These are phyloP conservation scores for Tricholoma terreum DNA, from an alignment of 768 basidiomycete species.

Conservation along the genomic window DNA sequence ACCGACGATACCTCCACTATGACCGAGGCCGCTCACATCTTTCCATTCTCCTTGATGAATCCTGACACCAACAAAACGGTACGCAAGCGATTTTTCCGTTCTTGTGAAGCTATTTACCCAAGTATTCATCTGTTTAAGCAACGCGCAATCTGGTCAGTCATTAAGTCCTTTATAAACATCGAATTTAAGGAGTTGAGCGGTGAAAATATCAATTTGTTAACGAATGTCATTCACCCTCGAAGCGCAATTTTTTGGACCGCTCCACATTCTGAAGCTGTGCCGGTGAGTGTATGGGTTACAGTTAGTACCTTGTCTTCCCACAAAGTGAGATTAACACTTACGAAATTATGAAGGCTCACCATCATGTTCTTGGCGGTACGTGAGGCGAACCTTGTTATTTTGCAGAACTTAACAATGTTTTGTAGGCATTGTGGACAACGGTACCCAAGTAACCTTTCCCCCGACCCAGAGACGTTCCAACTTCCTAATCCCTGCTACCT, in stretches of 20 bases:
- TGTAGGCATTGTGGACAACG: too few relatives aligned
- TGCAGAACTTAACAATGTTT: too few relatives aligned
- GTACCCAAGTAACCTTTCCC: too few relatives aligned
- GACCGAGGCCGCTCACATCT: background rate
- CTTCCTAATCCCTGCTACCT: too few relatives aligned
- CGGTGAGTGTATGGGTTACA: too few relatives aligned
- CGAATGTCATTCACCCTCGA: background rate
- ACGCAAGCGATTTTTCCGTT: background rate
- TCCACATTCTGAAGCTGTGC: background rate
- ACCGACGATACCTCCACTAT: background rate
- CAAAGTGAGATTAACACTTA: too few relatives aligned
- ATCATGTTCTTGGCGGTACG: too few relatives aligned
- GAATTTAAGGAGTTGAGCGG: background rate
- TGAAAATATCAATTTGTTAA: background rate
- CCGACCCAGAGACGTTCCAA: too few relatives aligned
- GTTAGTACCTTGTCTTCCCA: too few relatives aligned
- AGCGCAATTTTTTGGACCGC: background rate
- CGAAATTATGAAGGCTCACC: too few relatives aligned
- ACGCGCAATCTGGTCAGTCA: background rate
- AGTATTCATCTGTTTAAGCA: background rate
- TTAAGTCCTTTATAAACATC: background rate
- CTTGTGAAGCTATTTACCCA: background rate
- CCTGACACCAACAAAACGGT: background rate
- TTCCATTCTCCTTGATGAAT: constrained; percentile 1
- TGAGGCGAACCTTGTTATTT: too few relatives aligned